Conservation (phyloP, 176 grass and related monocot genomes). For the Saccharum spontaneum region DNA sequence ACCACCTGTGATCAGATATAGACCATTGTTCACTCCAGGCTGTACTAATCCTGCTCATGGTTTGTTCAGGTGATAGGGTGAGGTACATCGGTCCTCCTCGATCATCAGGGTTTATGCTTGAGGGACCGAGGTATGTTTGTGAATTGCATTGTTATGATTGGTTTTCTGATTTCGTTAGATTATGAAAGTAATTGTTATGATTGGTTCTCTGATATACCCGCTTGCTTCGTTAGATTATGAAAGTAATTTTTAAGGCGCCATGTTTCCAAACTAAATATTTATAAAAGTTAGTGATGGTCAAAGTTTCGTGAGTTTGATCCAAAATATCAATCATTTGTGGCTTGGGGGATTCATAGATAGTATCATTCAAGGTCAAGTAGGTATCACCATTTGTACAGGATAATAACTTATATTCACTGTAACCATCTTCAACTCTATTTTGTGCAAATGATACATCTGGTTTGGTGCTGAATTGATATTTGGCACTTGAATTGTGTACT, state of each 20-base stretch:
- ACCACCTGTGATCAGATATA: slow-evolving; percentile 23
- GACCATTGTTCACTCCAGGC: slow-evolving; percentile 13
- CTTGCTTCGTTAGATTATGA: neutral
- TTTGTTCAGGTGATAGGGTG: slow-evolving; percentile 89
- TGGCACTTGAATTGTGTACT: neutral
- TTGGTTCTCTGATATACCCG: neutral
- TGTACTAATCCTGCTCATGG: slow-evolving; percentile 32
- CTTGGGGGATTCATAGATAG: neutral
- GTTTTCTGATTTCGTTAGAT: neutral
- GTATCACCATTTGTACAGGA: neutral
- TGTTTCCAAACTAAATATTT: neutral
- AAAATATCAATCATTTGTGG: neutral
- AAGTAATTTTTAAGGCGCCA: neutral
- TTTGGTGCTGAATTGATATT: neutral
- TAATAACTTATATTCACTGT: slow-evolving; percentile 17
- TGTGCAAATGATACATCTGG: neutral
- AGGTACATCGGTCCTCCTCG: slow-evolving; percentile 60
- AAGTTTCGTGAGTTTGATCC: neutral
- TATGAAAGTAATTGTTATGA: neutral
- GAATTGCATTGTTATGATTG: slow-evolving; percentile 1
- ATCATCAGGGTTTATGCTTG: slow-evolving; percentile 35
- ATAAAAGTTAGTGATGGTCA: neutral
- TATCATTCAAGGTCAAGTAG: neutral
- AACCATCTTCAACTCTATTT: slow-evolving; percentile 5
- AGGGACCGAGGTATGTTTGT: slow-evolving; percentile 51